Evolutionary conservation across 1,284 basidiomycete genomes (phyloP), one percentile per base, ranked within the genome.

Genomic region (Vanrija humicola): DNA sequence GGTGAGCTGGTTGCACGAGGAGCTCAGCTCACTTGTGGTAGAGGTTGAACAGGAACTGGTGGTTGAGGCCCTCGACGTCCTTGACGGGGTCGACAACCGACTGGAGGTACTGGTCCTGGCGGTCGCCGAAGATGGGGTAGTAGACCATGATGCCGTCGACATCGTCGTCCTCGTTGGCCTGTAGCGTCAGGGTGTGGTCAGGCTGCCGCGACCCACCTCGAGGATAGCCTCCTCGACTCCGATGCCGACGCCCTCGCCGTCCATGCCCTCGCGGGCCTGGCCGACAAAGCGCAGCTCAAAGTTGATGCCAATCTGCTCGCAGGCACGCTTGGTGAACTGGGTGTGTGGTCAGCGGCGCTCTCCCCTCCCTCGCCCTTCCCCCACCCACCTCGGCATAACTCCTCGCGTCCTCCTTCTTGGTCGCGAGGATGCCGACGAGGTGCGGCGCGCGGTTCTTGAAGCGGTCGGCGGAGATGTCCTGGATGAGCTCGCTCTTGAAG

Each of bases 101-200:
- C 68, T 98, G 95, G 50, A 98, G 80, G 76, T 98, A 98, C 69
- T 95, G 92, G 74, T 98, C 95, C 86, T 97, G 71, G 63, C 85
- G 85, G 45, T 81, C 84, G 29, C 90, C 91, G 72, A 88, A 93
- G 63, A 94, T 92, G 10, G 91, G 91, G 74, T 89, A 95, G 77
- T 96, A 97, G 26, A 96, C 93, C 93, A 98, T 95, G 70, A 97
- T 92, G n/a, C 94, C 94, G 77, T 96, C 85, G 7, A 96, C 84
- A 58, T 80, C 81, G 21, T 81, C 79, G 71, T 96, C 90, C 61
- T 90, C 89, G 70, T 97, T 97, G 19, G 92, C 89, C 69, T 73
- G 26, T 25, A 15, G 43, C n/a, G 43, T 18, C 42, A 43, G 21
- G 15, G 16, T 5, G 43, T 4, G 57, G 77, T 72, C 45, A 69